phyloP scores from a whole-genome alignment of 768 basidiomycete genomes.

The Lactifluus hygrophoroides region DNA sequence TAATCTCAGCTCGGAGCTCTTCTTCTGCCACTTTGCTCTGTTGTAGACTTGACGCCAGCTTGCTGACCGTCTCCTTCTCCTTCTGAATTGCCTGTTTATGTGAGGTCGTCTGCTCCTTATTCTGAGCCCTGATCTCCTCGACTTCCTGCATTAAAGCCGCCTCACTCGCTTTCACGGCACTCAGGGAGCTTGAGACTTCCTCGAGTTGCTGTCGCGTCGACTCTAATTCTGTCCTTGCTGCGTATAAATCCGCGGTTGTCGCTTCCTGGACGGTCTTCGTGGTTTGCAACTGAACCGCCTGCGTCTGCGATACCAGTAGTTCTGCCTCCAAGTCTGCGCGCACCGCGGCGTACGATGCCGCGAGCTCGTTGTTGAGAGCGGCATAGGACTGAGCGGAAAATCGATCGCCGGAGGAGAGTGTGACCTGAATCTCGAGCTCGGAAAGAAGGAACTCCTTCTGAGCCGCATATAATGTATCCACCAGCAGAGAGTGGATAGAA shows the following conservation, averaged over 20 bases:
- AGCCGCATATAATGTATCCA: not conserved
- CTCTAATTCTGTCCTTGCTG: slow-evolving; percentile 20
- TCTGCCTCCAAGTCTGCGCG: slow-evolving; percentile 19
- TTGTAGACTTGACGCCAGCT: slow-evolving; percentile 42
- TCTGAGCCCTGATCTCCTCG: slow-evolving; percentile 24
- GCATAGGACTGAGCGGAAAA: slow-evolving; percentile 8
- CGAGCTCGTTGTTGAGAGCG: slow-evolving; percentile 20
- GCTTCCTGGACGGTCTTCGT: slow-evolving; percentile 36
- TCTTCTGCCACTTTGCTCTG: slow-evolving; percentile 59
- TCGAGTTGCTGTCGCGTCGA: slow-evolving; percentile 21
- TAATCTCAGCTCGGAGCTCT: slow-evolving; percentile 56
- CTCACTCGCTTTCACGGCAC: slow-evolving; percentile 19
- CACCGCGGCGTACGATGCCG: slow-evolving; percentile 17
- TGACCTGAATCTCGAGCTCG: not conserved
- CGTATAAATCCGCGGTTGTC: slow-evolving; percentile 35
- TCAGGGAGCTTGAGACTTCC: slow-evolving; percentile 20
- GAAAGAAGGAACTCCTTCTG: slow-evolving; percentile 6
- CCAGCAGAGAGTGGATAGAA: not conserved
- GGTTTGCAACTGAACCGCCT: slow-evolving; percentile 32
- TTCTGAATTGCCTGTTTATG: slow-evolving; percentile 24
- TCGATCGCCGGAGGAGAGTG: slow-evolving; percentile 3
- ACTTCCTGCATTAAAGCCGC: slow-evolving; percentile 26
- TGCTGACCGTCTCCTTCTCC: slow-evolving; percentile 34
- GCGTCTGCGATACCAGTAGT: slow-evolving; percentile 17
- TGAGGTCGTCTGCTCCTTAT: slow-evolving; percentile 28